Base-by-base conservation (phyloP, 1,284 basidiomycete genomes). In the Thecaphora thlaspeos region DNA sequence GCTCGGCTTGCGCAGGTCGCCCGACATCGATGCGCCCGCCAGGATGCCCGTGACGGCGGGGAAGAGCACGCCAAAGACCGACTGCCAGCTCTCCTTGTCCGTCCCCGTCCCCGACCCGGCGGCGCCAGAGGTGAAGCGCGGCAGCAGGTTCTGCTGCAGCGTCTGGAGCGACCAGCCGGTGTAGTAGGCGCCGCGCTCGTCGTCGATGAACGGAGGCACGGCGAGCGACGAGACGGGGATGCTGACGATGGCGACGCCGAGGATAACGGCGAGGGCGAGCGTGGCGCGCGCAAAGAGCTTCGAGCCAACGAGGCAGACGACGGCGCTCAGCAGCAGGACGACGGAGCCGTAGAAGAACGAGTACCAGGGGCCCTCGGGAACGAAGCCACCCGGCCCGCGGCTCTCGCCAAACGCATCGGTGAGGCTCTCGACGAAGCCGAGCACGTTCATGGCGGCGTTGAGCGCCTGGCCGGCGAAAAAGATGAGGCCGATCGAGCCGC, bases 1-100 rank as follows among this genome's bases (percentile, higher is more conserved):
- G 55, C 70, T 73, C 28, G 75, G 75, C 51, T 77, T 77, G 46
- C 75, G 71, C 32, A 77, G 53, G 49, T 77, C 75, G 32, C 75
- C 75, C 3, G 71, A 75, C 72, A 77, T 76, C 52, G 68, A 71
- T n/a, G 71, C 70, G 15, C 75, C 75, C 4, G 75, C 75, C 8
- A 77, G 54, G 26, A 77, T 68, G 11, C 75, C 75, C 21, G 70
- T 76, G 41, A 77, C 75, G 22, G 75, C 75, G 1, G 75, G 75
- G 49, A 77, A 77, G 50, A 77, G 68, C 21, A 77, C 75, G 19
- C 75, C 73, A 51, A 77, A 77, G 30, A 76, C 72, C 22, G 62
- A 66, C 36, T 69, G 66, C 75, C 75, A 77, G 18, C 42, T 69
- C 48, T 77, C 75, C 17, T 53, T 45, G 14, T 52, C 45, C 0